Evolutionary conservation across 306 rosid genomes (phyloP).

Genomic region (Vigna mungo): DNA sequence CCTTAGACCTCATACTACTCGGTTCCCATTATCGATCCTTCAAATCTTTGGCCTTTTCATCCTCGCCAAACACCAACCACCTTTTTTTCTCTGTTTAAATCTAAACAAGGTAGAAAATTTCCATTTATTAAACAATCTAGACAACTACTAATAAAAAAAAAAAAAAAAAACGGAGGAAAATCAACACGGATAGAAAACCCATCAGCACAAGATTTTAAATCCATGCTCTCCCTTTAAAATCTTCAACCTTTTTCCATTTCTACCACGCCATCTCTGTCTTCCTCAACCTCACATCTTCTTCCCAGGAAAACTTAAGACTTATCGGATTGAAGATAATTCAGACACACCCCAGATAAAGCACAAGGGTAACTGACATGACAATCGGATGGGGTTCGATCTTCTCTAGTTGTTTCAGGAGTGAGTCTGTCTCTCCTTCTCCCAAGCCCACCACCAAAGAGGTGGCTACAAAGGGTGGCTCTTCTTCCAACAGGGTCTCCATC

Average conservation of each 20-base stretch:
- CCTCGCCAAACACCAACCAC: conserved; percentile 46
- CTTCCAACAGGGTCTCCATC: conserved; percentile 66
- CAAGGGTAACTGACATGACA: conserved; percentile 49
- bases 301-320: background rate
- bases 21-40: conserved; percentile 21
- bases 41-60: conserved; percentile 28
- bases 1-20: conserved; percentile 54
- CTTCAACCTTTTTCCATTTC: conserved; percentile 29
- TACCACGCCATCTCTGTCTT: conserved; percentile 4
- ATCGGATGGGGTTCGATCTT: conserved; percentile 57
- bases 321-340: background rate
- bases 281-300: background rate
- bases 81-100: conserved; percentile 23
- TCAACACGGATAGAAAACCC: conserved; percentile 49
- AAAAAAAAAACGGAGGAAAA: conserved; percentile 6
- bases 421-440: conserved; percentile 34
- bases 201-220: conserved; percentile 46
- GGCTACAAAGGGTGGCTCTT: conserved; percentile 59
- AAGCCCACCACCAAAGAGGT: conserved; percentile 59
- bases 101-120: background rate
- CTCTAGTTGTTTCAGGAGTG: conserved; percentile 62
- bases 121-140: conserved; percentile 29
- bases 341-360: background rate
- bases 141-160: conserved; percentile 39
- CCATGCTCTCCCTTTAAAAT: conserved; percentile 28